These are phyloP conservation scores for Linnemannia zychae DNA, from an alignment of 192 early-diverging fungal genomes.

Conservation along the genomic window DNA sequence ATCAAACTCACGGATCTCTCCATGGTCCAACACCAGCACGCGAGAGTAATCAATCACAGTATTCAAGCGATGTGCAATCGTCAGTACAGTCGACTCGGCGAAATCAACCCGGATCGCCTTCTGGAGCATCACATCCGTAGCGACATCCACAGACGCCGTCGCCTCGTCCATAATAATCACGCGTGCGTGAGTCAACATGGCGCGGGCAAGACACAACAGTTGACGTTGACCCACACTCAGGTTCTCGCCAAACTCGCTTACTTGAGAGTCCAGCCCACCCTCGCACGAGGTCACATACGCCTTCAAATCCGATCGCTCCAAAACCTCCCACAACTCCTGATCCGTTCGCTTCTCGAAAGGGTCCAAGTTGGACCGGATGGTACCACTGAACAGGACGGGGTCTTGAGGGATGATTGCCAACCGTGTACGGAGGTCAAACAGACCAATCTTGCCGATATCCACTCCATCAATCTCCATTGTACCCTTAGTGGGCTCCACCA, in stretches of 20 bases:
- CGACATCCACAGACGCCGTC: conserved; percentile 70
- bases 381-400: conserved; percentile 78
- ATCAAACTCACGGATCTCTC: conserved; percentile 64
- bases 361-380: conserved; percentile 86
- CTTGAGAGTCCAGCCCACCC: conserved; percentile 61
- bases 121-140: conserved; percentile 78
- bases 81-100: conserved; percentile 65
- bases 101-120: conserved; percentile 69
- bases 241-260: conserved; percentile 82
- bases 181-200: conserved; percentile 76
- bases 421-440: conserved; percentile 77
- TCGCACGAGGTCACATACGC: conserved; percentile 49
- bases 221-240: conserved; percentile 88
- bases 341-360: conserved; percentile 78
- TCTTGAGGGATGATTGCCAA: conserved; percentile 88
- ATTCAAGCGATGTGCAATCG: conserved; percentile 75
- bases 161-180: conserved; percentile 68
- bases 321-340: conserved; percentile 72
- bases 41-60: conserved; percentile 60
- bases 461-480: conserved; percentile 82
- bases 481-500: conserved; percentile 80
- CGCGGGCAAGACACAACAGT: conserved; percentile 86
- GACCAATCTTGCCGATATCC: conserved; percentile 79
- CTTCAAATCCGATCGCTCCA: conserved; percentile 74
- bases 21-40: conserved; percentile 60